Base-by-base conservation (phyloP, 2,329 filamentous ascomycete genomes). In the Furcasterigmium furcatum region DNA sequence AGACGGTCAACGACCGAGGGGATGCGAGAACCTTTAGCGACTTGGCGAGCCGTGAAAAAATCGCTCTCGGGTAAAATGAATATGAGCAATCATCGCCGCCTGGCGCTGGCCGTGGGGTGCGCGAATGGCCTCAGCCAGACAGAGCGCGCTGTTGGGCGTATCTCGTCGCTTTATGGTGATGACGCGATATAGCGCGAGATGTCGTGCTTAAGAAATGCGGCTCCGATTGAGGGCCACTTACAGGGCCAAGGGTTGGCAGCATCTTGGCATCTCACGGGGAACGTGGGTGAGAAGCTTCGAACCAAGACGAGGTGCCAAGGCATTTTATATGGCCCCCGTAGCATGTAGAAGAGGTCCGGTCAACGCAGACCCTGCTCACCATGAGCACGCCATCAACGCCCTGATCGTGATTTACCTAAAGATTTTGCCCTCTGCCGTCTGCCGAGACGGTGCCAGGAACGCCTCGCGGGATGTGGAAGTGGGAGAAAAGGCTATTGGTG, bases 131-230 rank as follows among this genome's bases (percentile, higher is more conserved):
- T 9, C 13, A 19, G 27, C 40, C 40, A 25, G 6, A 19, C 29
- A 18, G 18, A 34, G 19, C 4, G 8, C 40, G 12, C 14, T 10
- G 14, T 12, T 13, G 5, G 13, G 14, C 12, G 25, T n/a, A 32
- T 19, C 19, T 19, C 19, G 18, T 16, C n/a, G n/a, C 34, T 9
- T 34, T n/a, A 32, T 18, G 8, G 5, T 9, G 13, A 43, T 43
- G 32, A 43, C 22, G 41, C 32, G 32, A 43, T 36, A 43, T 36
- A 18, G 12, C 30, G 22, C 18, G n/a, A 27, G 20, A 43, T 43
- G 41, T 38, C 41, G 41, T 43, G 41, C 41, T 43, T 34, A 9
- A 8, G 19, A 18, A 9, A 14, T 22, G 27, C 7, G 20, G 18
- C 7, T 24, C 13, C 19, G 16, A 35, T 22, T 20, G 29, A 22